Evolutionary conservation across 306 rosid genomes (phyloP).

Genomic region (Fagus sylvatica): DNA sequence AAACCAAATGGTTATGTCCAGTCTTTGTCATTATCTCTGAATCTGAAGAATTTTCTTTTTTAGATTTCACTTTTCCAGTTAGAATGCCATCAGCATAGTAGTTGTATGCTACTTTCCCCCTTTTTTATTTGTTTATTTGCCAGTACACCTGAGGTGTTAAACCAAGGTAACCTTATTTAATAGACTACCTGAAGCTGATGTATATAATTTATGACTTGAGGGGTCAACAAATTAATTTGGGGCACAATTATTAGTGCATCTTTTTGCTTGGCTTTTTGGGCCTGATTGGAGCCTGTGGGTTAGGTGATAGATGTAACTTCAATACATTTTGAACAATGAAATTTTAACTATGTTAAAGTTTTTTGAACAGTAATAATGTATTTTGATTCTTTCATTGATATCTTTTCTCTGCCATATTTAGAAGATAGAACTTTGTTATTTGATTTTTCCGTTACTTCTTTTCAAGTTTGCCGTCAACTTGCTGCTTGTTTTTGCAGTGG

Average conservation of each 20-base stretch:
- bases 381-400: constrained; percentile 4
- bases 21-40: neutral
- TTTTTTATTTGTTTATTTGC: no score
- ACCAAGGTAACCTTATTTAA: neutral
- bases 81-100: no score
- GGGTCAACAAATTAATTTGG: neutral
- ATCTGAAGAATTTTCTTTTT: no score
- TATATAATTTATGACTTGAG: no score
- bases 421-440: neutral
- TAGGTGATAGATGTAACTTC: neutral
- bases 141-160: neutral
- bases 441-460: neutral
- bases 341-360: neutral
- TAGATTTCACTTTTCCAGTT: no score
- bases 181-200: neutral
- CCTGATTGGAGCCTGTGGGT: neutral
- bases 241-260: neutral
- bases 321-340: neutral
- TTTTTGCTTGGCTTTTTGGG: neutral
- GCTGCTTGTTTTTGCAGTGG: constrained; percentile 50
- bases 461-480: neutral
- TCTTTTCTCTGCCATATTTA: constrained; percentile 5
- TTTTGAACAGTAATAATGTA: neutral
- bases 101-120: neutral
- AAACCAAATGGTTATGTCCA: neutral